These are phyloP conservation scores for Zygnema cylindricum DNA, from an alignment of 139 green algal genomes.

Conservation along the genomic window DNA sequence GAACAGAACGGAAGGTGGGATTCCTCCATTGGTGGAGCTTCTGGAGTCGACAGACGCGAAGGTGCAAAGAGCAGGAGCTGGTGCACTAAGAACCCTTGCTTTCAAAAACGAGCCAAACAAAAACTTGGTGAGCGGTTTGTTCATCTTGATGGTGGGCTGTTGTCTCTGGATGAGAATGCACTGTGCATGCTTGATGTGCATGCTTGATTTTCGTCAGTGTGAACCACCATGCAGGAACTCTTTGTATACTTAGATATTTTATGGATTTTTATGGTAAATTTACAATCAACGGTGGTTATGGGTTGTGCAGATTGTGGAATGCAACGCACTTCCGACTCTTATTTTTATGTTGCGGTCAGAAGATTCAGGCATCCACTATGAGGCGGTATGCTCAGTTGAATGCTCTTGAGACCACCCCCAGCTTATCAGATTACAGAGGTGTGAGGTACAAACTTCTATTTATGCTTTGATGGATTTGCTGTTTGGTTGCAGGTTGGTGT, in stretches of 20 bases:
- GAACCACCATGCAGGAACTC: too few species aligned
- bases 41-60: slow-evolving; percentile 86
- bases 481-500: slow-evolving; percentile 78
- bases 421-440: too few species aligned
- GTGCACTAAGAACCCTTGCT: slow-evolving; percentile 89
- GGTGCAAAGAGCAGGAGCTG: slow-evolving; percentile 85
- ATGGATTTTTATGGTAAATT: too few species aligned
- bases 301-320: slow-evolving; percentile 86
- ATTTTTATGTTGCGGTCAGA: slow-evolving; percentile 94
- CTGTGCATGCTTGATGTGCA: slow-evolving; percentile 7
- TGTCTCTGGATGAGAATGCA: neutral
- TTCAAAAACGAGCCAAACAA: slow-evolving; percentile 99
- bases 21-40: slow-evolving; percentile 88
- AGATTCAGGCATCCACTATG: slow-evolving; percentile 91
- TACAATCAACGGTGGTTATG: too few species aligned
- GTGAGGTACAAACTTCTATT: too few species aligned
- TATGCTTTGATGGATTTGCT: too few species aligned
- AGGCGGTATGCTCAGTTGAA: slow-evolving; percentile 73
- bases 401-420: too few species aligned
- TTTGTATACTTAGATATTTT: too few species aligned
- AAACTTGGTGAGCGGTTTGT: slow-evolving; percentile 66
- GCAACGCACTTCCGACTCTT: slow-evolving; percentile 85
- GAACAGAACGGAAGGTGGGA: slow-evolving; percentile 78
- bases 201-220: neutral
- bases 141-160: too few species aligned